Evolutionary conservation across 176 grass and related monocot species (phyloP), one percentile per base, ranked within the genome.

Genomic region (Coix lacrymajobi): DNA sequence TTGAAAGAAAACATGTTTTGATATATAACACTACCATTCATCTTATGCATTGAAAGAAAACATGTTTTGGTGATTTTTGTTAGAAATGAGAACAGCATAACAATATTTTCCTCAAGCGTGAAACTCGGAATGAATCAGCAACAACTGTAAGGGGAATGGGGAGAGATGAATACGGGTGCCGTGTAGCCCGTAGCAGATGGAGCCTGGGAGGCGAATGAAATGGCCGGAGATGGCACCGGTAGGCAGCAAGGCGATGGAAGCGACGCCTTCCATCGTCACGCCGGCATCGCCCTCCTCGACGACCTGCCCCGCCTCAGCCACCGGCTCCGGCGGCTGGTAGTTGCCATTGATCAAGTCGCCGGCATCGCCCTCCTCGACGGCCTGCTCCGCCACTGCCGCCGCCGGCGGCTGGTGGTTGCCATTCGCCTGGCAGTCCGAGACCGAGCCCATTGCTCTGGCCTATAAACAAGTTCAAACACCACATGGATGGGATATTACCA

Each of bases 181-280:
- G 0, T 98, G 96, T 38, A 98, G 91, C n/a, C 96, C 96, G 57
- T 93, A 98, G 85, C 92, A 98, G 77, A 87, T 68, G 66, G 92
- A 91, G n/a, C 88, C 82, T 7, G 89, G 90, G 26, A 95, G 82
- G n/a, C 88, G 82, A 52, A 98, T 95, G 89, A 98, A 95, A 80
- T 98, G 96, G 2, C 96, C 92, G 66, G 96, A 98, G 81, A 98
- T 93, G 45, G 87, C 80, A 26, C 96, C 96, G 62, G 88, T 86
- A 9, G 87, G 90, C 41, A 98, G 87, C 84, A 98, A 52, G n/a
- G 87, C 96, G 71, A 98, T 95, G 82, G 96, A 98, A 13, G 96
- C 91, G 36, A 98, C 84, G n/a, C 96, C 96, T 78, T 95, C 90
- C 92, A 98, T 95, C 26, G 73, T 73, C 81, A 89, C 81, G n/a